Base-by-base conservation (phyloP, 169 alveolate species). In the Eimeria necatrix region DNA sequence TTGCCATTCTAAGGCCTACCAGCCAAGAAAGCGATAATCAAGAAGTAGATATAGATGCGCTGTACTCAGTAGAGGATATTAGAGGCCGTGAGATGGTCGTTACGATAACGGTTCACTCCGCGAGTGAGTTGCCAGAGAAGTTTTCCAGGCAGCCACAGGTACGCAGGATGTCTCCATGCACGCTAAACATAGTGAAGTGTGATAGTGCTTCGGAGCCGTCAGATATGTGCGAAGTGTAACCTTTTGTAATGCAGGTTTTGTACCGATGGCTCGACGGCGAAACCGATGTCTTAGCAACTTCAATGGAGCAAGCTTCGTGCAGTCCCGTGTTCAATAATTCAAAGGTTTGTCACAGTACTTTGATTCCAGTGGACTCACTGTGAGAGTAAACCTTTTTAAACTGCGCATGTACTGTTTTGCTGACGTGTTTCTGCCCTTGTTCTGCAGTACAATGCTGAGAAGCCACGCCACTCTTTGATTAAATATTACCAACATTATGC, bases 101-200 rank as follows among this genome's bases (percentile, higher is more conserved):
- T 60, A 92, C 93, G 51, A 86, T 92, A 32, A 92, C 88, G 53
- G 93, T 92, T 53, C 85, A 92, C 61, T 78, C 93, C 53, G 95
- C 95, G 52, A 59, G 52, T 8, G 95, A 92, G 22, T 32, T 92
- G 88, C 84, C 87, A 7, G 95, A 92, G 41, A 81, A 81, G 87
- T 60, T 73, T 46, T 78, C 87, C 68, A 68, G 91, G 9, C 73
- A 86, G 0, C 93, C 95, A 16, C 90, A 81, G 86, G 93, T 60
- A 59, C 80, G 87, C 51, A 26, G 56, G 22, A 20, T 9, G 73
- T 5, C 61, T 32, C 41, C 41, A 32, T 32, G 41, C 41, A 32
- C 41, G 41, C 41, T 32, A 32, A 32, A 32, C 41, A 32, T 0
- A 32, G 2, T 32, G 2, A 32, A 49, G 22, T 49, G 4, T 32